Base-by-base conservation (phyloP, 257 asterid species). In the Salvia hispanica region DNA sequence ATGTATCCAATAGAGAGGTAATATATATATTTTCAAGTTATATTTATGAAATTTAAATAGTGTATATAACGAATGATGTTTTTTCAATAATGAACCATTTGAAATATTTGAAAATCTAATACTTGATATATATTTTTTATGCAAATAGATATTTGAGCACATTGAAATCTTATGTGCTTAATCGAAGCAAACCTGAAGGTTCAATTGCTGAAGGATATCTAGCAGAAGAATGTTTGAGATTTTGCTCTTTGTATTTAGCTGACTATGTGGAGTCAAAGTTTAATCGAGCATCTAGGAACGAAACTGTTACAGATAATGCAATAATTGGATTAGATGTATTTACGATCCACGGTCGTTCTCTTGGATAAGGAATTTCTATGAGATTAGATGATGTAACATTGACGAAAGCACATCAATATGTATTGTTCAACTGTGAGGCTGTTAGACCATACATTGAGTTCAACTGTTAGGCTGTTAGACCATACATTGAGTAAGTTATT, bases 201-300 rank as follows among this genome's bases (percentile, higher is more conserved):
- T 53, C 59, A 7, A 53, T 25, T 43, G 67, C 54, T n/a, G 3
- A 12, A 18, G 67, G 67, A 21, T 62, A 62, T 62, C n/a, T 62
- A 45, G 67, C 43, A 0, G 43, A 62, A 62, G 67, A 45, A 25
- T 62, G 43, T 25, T 44, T 43, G 43, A 25, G 56, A 12, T 62
- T 62, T 62, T 62, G 67, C 43, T 62, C 56, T 21, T 3, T 45
- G 15, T 62, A 62, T 15, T 10, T 62, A 25, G 67, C 56, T 34
- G 67, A 62, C 28, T 62, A 25, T 62, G 67, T 62, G 28, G 67
- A 62, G 21, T 21, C 67, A 44, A 62, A 62, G 43, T 44, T 44
- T 15, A 62, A 45, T 12, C 54, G 3, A 21, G 3, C 42, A 11
- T 1, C 40, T 2, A 21, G 53, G 9, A 62, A 62, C 25, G 67